Base-by-base conservation (phyloP, 257 asterid species). In the Phtheirospermum japonicum region DNA sequence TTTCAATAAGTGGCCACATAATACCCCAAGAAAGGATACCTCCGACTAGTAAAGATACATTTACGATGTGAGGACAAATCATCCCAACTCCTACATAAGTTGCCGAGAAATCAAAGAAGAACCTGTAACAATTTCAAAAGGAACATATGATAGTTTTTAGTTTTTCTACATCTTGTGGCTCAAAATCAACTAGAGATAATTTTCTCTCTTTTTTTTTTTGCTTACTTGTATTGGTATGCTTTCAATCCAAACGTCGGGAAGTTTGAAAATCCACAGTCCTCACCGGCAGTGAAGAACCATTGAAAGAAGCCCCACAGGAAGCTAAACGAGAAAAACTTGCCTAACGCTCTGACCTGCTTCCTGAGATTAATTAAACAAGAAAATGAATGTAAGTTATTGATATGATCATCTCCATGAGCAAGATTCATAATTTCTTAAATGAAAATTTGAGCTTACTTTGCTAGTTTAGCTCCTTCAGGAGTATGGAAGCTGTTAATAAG, bases 71-170 rank as follows among this genome's bases (percentile, higher is more conserved):
- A 5, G 89, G 89, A 49, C 94, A 82, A 33, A 82, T 82, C 94
- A 85, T 85, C 30, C 94, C 94, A 19, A 80, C 87, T 33, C 94
- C 87, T 33, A 85, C 83, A 65, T 80, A 85, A 17, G 84, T 82
- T 51, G 87, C 80, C 6, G 89, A 85, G 71, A 82, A 85, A 65
- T 85, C 87, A 45, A 85, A 85, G 74, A 49, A 85, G 67, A 85
- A 84, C 75, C 86, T 81, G 83, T 39, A 11, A 9, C 9, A 18
- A 45, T 45, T 45, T 45, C 52, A 45, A 45, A 13, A 45, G 18
- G 11, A 48, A 42, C 19, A 11, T 6, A 20, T 6, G 0, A 13
- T 36, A 6, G 8, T 6, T 36, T 36, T 36, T 36, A 36, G 28
- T 9, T 32, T 17, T 63, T 30, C 19, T 18, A 63, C 48, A 9